Evolutionary conservation across 1,284 basidiomycete genomes (phyloP).

Genomic region (Puccinia hordei): DNA sequence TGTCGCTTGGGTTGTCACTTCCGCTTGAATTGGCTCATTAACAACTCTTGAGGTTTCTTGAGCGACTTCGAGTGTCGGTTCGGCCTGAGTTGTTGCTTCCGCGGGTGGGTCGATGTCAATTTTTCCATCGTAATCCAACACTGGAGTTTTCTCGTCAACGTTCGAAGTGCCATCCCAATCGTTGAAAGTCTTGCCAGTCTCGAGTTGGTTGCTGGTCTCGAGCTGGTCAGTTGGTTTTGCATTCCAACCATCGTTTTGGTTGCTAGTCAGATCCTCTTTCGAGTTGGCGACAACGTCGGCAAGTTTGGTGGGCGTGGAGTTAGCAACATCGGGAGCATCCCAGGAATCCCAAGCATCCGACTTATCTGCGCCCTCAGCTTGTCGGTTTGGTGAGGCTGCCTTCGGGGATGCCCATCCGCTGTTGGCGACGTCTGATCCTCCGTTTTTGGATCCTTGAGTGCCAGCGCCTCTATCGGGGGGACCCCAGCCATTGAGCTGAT

Average conservation of each 20-base stretch:
- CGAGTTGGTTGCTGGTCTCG: not conserved
- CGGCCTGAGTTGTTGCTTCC: not conserved
- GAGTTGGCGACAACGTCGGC: not conserved
- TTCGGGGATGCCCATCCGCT: too few relatives aligned
- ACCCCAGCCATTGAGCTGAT: not conserved
- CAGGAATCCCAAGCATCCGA: too few relatives aligned
- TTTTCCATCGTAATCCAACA: not conserved
- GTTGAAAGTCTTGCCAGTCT: not conserved
- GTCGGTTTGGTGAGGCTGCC: too few relatives aligned
- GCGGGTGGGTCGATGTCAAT: not conserved
- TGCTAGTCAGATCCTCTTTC: not conserved
- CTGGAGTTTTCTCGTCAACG: not conserved
- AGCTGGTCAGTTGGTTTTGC: not conserved
- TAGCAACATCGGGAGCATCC: not conserved
- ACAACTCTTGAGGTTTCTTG: too few relatives aligned
- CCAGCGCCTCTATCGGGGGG: not conserved
- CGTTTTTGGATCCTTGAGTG: too few relatives aligned
- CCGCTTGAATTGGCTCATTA: too few relatives aligned
- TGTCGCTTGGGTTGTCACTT: not conserved
- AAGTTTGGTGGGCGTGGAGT: not conserved
- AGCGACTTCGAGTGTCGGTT: not conserved
- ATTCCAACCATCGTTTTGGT: not conserved
- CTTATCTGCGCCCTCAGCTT: too few relatives aligned
- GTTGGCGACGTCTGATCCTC: too few relatives aligned
- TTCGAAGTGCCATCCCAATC: not conserved